phyloP scores from a whole-genome alignment of 495 filamentous ascomycete genomes.

The Trichocladium uniseriatum region DNA sequence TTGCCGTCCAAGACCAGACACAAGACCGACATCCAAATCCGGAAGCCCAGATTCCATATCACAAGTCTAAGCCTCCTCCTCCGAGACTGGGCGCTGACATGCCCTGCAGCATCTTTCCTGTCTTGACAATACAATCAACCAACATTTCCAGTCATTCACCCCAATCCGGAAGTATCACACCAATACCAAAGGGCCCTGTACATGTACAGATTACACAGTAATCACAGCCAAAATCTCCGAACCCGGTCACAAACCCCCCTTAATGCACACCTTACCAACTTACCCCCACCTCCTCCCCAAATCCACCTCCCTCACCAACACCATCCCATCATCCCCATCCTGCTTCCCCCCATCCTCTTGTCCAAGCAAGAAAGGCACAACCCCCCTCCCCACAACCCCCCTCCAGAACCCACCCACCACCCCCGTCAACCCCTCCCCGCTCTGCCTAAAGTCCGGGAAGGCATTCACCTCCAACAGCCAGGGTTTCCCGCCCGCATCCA shows the following conservation, averaged over 20 bases:
- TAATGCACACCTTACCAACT: no score
- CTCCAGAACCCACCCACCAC: slow-evolving; percentile 70
- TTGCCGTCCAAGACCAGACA: background rate
- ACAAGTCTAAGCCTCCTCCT: slow-evolving; percentile 3
- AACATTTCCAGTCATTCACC: no score
- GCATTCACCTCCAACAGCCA: slow-evolving; percentile 92
- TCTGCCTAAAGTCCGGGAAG: slow-evolving; percentile 91
- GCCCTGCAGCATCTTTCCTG: background rate
- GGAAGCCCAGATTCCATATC: background rate
- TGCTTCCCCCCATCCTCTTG: slow-evolving; percentile 22
- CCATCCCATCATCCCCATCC: slow-evolving; percentile 22
- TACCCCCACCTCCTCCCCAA: slow-evolving; percentile 25
- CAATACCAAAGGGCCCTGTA: no score
- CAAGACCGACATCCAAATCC: background rate
- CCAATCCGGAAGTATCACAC: no score
- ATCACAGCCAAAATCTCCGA: no score
- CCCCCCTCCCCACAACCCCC: slow-evolving; percentile 56
- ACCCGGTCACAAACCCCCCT: no score
- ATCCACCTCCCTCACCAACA: slow-evolving; percentile 26
- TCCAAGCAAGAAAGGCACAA: no score
- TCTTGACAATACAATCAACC: no score
- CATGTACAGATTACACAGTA: background rate
- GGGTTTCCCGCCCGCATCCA: slow-evolving; percentile 52
- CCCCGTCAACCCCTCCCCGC: slow-evolving; percentile 59
- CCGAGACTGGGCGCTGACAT: background rate